A percentile compares a stretch with the other conserved stretches of the same genome.
phyloP scores from a whole-genome alignment of 345 rosid genomes.

The Eucalyptus polybractea region DNA sequence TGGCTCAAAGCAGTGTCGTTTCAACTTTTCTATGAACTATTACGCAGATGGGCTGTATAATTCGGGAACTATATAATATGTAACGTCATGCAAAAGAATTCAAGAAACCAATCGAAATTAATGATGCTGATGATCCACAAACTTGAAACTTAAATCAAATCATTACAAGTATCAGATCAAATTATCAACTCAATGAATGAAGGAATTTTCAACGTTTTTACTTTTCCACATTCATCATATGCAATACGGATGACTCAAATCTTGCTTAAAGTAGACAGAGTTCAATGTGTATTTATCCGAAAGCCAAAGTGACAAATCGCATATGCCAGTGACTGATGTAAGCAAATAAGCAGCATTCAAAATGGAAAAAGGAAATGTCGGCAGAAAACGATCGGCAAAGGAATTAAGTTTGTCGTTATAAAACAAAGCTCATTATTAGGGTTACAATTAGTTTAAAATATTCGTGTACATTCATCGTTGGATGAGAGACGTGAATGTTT shows the following conservation, averaged over 20 bases:
- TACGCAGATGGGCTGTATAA: background rate
- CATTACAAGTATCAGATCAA: background rate
- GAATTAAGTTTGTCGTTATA: background rate
- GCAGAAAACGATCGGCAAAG: background rate
- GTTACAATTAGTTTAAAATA: too few relatives aligned
- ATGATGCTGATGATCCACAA: background rate
- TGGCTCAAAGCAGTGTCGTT: background rate
- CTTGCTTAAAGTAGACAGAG: background rate
- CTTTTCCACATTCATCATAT: background rate
- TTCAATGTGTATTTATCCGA: background rate
- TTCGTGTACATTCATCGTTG: too few relatives aligned
- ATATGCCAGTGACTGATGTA: background rate
- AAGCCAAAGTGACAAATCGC: background rate
- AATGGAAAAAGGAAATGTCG: background rate
- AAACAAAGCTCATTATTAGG: background rate
- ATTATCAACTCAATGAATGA: background rate
- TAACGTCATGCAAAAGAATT: background rate
- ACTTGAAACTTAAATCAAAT: background rate
- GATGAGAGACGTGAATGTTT: fast-evolving
- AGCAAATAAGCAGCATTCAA: background rate
- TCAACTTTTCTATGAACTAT: background rate
- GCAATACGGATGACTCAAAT: background rate
- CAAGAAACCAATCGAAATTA: background rate
- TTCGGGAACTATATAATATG: background rate
- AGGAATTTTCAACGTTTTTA: background rate